Percentiles rank a stretch among this genome's conserved stretches.
These are phyloP conservation scores for Saturnispora sanitii DNA, from an alignment of 805 yeast genomes.

Conservation along the genomic window DNA sequence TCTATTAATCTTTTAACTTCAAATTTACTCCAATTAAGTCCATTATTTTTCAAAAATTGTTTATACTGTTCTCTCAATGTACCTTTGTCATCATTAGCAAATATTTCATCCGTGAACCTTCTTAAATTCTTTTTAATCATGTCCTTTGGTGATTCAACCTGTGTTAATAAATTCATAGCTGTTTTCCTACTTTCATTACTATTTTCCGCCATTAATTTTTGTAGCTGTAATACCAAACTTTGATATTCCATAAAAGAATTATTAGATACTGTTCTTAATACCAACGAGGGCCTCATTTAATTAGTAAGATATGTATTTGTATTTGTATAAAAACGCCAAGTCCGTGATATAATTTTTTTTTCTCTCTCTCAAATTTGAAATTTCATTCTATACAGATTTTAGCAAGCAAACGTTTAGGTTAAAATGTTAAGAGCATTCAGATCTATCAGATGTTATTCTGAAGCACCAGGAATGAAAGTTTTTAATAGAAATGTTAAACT, in stretches of 20 bases:
- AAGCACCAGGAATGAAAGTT: constrained; percentile 24
- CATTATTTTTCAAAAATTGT: constrained; percentile 6
- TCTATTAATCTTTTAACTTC: constrained; percentile 15
- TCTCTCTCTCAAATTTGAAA: not conserved
- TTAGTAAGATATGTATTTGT: too few species aligned
- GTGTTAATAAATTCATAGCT: not conserved
- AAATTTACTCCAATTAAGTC: constrained; percentile 11
- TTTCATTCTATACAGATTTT: too few species aligned
- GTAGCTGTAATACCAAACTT: not conserved
- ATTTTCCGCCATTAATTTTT: not conserved
- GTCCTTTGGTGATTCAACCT: constrained; percentile 1
- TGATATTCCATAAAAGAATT: too few species aligned
- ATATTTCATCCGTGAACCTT: constrained; percentile 12
- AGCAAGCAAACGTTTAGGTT: not conserved
- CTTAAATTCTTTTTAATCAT: constrained; percentile 7
- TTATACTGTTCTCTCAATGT: constrained; percentile 11
- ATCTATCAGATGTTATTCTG: constrained; percentile 7
- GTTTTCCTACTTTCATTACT: not conserved
- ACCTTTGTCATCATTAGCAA: constrained; percentile 9
- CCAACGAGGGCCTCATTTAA: too few species aligned
- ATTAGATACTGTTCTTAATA: too few species aligned
- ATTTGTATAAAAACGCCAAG: too few species aligned
- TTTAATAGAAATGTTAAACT: constrained; percentile 57
- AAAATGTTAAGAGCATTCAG: constrained; percentile 1
- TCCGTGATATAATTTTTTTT: too few species aligned